Conservation (phyloP, 2,329 filamentous ascomycete genomes). For the Venturia carpophila region DNA sequence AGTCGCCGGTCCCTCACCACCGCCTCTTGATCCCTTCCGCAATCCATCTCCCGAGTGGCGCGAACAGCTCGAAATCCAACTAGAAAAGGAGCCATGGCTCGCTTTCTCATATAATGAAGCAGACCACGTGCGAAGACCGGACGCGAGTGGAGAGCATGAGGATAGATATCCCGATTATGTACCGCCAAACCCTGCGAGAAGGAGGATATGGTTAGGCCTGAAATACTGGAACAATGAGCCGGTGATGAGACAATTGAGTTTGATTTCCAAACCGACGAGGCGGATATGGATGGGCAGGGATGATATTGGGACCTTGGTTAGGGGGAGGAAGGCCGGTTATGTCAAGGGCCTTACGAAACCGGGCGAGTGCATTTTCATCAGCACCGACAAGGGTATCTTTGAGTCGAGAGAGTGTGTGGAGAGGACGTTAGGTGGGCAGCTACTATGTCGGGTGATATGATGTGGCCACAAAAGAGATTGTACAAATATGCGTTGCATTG, state of each 20-base stretch:
- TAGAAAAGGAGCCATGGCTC: constrained; percentile 36
- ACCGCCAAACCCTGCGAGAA: constrained; percentile 57
- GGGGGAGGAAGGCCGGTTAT: constrained; percentile 58
- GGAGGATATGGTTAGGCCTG: constrained; percentile 78
- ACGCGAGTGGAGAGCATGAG: constrained; percentile 18
- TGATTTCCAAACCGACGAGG: constrained; percentile 66
- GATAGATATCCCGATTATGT: constrained; percentile 21
- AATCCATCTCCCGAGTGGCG: constrained; percentile 21
- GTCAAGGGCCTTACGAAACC: constrained; percentile 65
- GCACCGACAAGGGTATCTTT: constrained; percentile 68
- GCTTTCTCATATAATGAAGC: constrained; percentile 24
- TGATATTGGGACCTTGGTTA: constrained; percentile 56
- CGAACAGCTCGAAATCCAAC: constrained; percentile 28
- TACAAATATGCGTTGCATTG: constrained; percentile 10
- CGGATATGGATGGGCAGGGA: constrained; percentile 56
- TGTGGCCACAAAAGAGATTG: background rate
- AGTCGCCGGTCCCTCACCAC: constrained; percentile 49
- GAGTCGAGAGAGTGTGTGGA: constrained; percentile 77
- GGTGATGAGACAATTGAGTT: constrained; percentile 58
- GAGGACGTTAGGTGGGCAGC: constrained; percentile 69
- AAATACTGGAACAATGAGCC: constrained; percentile 85
- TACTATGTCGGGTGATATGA: constrained; percentile 55
- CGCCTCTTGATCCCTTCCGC: constrained; percentile 18
- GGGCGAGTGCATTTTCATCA: constrained; percentile 76
- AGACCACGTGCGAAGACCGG: background rate